phyloP scores from a whole-genome alignment of 2,329 filamentous ascomycete genomes.

The Diaporthe ilicicola region DNA sequence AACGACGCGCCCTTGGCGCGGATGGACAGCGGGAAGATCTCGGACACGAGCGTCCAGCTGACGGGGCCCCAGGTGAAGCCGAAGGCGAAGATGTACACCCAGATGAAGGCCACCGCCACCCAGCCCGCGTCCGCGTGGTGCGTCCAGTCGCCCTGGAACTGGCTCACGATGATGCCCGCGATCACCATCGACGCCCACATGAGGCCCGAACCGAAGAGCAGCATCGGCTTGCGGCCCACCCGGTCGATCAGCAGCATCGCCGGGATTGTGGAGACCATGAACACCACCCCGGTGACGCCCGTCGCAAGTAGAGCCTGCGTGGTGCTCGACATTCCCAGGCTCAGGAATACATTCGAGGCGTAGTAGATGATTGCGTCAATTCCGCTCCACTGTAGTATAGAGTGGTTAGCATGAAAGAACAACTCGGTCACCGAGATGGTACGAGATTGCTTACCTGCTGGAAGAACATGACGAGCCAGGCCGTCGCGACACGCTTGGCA shows the following conservation, averaged over 20 bases:
- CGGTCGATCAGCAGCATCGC: slow-evolving; percentile 47
- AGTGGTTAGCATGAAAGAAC: neutral
- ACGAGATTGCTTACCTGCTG: slow-evolving; percentile 44
- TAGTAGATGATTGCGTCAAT: slow-evolving; percentile 32
- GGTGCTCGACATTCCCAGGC: slow-evolving; percentile 36
- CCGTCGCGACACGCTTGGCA: slow-evolving; percentile 54
- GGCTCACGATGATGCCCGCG: slow-evolving; percentile 51
- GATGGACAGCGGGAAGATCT: slow-evolving; percentile 50
- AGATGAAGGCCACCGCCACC: slow-evolving; percentile 47
- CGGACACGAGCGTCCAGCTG: slow-evolving; percentile 46
- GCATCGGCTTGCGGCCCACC: slow-evolving; percentile 50
- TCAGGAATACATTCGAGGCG: slow-evolving; percentile 32
- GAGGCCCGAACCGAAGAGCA: slow-evolving; percentile 47
- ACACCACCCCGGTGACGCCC: slow-evolving; percentile 45
- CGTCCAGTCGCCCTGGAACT: slow-evolving; percentile 48
- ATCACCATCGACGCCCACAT: slow-evolving; percentile 50
- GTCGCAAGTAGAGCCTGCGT: slow-evolving; percentile 45
- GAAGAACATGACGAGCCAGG: slow-evolving; percentile 57
- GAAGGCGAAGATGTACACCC: slow-evolving; percentile 41
- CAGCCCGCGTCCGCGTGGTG: slow-evolving; percentile 47
- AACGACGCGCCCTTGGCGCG: slow-evolving; percentile 52
- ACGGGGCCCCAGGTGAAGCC: slow-evolving; percentile 44
- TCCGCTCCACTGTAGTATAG: neutral
- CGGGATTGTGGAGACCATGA: slow-evolving; percentile 42
- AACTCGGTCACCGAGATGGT: slow-evolving; percentile 36